Conservation (phyloP, 1,284 basidiomycete species). For the Ceratobasidium sp. region DNA sequence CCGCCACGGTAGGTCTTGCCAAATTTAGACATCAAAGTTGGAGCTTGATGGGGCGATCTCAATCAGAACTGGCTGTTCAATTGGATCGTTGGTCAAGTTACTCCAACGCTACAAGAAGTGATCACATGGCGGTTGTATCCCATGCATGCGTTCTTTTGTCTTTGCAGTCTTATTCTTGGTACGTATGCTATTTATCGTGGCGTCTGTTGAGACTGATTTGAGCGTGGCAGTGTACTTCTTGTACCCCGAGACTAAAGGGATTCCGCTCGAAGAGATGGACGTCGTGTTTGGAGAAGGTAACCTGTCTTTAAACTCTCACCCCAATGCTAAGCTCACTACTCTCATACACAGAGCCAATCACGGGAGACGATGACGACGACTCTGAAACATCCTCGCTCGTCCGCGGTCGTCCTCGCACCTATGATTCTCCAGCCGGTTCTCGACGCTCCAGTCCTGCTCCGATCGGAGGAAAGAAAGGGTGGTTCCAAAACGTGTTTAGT, state of each 20-base stretch:
- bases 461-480: slow-evolving; percentile 55
- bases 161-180: slow-evolving; percentile 86
- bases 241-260: slow-evolving; percentile 67
- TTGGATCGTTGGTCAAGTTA: slow-evolving; percentile 89
- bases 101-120: slow-evolving; percentile 88
- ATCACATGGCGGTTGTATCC: slow-evolving; percentile 96
- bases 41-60: neutral
- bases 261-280: slow-evolving; percentile 63
- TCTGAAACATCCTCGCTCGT: slow-evolving; percentile 76
- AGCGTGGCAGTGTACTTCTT: slow-evolving; percentile 53
- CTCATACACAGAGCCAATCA: slow-evolving; percentile 16
- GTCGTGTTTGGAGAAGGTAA: slow-evolving; percentile 65
- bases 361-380: slow-evolving; percentile 75
- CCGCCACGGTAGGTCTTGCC: slow-evolving; percentile 70
- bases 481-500: slow-evolving; percentile 68
- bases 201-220: slow-evolving; percentile 58
- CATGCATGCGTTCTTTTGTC: slow-evolving; percentile 96
- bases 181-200: slow-evolving; percentile 50
- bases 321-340: slow-evolving; percentile 58
- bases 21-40: slow-evolving; percentile 10
- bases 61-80: slow-evolving; percentile 82
- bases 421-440: slow-evolving; percentile 56
- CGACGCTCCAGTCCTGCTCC: slow-evolving; percentile 52
- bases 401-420: slow-evolving; percentile 52
- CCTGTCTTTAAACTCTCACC: slow-evolving; percentile 13